Evolutionary conservation across 805 yeast genomes (phyloP).

Genomic region (Kazachstania viticola): DNA sequence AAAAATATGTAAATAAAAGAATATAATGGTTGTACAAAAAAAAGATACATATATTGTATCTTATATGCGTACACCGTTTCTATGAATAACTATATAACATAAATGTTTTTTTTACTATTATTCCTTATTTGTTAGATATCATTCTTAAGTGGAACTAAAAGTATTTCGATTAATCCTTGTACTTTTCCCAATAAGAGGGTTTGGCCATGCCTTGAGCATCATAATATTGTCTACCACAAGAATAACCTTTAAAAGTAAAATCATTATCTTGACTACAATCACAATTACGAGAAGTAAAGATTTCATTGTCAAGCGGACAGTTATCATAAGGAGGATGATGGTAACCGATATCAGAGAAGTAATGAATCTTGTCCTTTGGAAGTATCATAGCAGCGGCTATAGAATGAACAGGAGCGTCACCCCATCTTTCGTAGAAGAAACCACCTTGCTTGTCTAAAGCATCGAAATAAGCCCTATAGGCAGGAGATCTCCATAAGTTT

Average conservation of each 20-base stretch:
- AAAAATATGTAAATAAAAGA: no score
- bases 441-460: slow-evolving; percentile 61
- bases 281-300: slow-evolving; percentile 53
- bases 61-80: no score
- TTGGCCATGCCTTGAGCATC: slow-evolving; percentile 38
- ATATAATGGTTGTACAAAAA: no score
- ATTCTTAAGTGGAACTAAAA: no score
- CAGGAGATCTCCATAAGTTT: slow-evolving; percentile 49
- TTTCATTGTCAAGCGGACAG: slow-evolving; percentile 58
- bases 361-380: slow-evolving; percentile 51
- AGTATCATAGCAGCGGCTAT: slow-evolving; percentile 68
- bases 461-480: slow-evolving; percentile 50
- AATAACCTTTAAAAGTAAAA: slow-evolving; percentile 59
- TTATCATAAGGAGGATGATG: slow-evolving; percentile 62
- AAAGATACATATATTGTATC: no score
- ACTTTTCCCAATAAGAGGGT: slow-evolving; percentile 53
- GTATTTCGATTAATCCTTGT: no score
- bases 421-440: slow-evolving; percentile 83
- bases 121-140: no score
- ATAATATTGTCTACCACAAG: slow-evolving; percentile 55
- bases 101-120: no score
- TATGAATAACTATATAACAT: no score
- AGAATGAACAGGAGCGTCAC: slow-evolving; percentile 87
- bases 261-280: slow-evolving; percentile 62
- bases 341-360: slow-evolving; percentile 75